Evolutionary conservation across 2,329 filamentous ascomycete genomes (phyloP), one percentile per base, ranked within the genome.

Genomic region (Chalara sp.): DNA sequence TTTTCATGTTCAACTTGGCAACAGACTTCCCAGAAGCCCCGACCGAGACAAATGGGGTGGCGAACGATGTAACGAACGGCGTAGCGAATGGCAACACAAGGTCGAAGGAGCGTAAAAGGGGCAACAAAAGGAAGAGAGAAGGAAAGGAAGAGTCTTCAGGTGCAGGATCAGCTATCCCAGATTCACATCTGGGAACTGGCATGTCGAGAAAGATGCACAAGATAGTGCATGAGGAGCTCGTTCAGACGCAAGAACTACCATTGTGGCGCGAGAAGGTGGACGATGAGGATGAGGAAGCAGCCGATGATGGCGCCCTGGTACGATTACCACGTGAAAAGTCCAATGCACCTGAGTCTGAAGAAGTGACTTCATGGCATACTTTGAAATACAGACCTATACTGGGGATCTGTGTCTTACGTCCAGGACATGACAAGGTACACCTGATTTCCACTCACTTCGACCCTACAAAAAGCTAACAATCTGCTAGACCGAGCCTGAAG

Each of bases 351-450:
- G 32, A 53, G 21, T 21, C 21, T 21, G 21, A 46, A 42, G 31
- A 39, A 43, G 32, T 48, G 29, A 48, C 53, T 47, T 51, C 50
- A 28, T 97, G 90, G 89, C 81, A 84, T 65, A 95, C 91, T 5
- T 90, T 87, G 75, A 95, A 95, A 69, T 99, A 97, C 70, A 80
- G 91, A 52, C 88, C 91, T n/a, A 90, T 99, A 60, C 74, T 99
- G 54, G 93, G 91, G 49, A 70, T 83, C 37, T 76, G 81, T 35
- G 72, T 74, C 42, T 68, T 77, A 56, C 58, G 49, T 49, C 58
- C 42, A 55, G 60, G 21, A 55, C 59, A 52, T 6, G 55, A 57
- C 33, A 63, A 2, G 21, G 21, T 21, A 21, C 3, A 21, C 21
- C 21, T 21, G 21, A 21, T 21, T 21, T 21, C 21, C 21, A 21